Base-by-base conservation (phyloP, 306 rosid genomes). In the Ammopiptanthus mongolicus region DNA sequence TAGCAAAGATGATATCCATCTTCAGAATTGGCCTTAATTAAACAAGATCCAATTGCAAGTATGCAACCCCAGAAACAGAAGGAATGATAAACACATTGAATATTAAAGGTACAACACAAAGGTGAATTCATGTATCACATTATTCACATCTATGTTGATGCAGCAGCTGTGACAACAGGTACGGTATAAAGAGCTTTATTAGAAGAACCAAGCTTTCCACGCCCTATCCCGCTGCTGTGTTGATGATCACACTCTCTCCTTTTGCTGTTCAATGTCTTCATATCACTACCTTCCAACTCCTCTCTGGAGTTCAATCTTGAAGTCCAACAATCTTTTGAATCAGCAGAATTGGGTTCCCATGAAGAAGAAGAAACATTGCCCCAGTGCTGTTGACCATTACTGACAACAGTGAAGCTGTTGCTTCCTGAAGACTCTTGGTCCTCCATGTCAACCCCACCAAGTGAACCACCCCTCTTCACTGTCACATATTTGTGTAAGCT, bases 401-500 rank as follows among this genome's bases (percentile, higher is more conserved):
- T 86, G 36, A 83, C 70, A 4, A 88, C 87, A 8, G 76, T 90
- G 76, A 84, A 87, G 81, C 96, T 92, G 78, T 90, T 96, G 83
- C 98, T 96, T 21, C 98, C 98, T 0, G 97, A 92, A 52, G 96
- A 90, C 60, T 92, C 97, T 68, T 89, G 96, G 51, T 96, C 97
- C 69, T 96, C 99, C 86, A 77, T 84, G 50, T 89, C 98, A 44
- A 33, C 84, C 9, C 67, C 81, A 42, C 86, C 69, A 42, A 77
- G 63, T 14, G 85, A 76, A 11, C 89, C 89, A 13, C 98, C 99
- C 58, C 97, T 86, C 25, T 82, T 89, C 66, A 96, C 89, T 12
- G 99, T 96, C 55, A 92, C 97, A 74, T 96, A 96, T 84, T 96
- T 92, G 37, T 96, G 99, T 57, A 96, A 86, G 80, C 98, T 92